Evolutionary conservation across 75 land plant genomes (phyloP), one percentile per base, ranked within the genome.

Genomic region (Picea sitchensis): DNA sequence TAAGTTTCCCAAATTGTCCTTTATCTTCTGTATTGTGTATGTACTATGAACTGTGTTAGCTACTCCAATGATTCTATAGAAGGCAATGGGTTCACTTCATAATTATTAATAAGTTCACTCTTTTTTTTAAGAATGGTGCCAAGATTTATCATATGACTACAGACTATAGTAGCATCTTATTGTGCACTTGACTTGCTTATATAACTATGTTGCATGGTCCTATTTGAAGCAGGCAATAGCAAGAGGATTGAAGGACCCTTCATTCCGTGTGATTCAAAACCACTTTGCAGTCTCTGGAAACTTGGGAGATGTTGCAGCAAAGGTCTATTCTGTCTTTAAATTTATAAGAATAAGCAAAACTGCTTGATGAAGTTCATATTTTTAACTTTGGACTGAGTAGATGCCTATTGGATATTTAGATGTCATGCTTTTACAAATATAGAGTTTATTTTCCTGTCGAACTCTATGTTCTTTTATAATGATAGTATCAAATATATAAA

Each of bases 281-380:
- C 99, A 98, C 89, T 98, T 98, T 90, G 93, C 99, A 44, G 74
- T 90, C 58, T 82, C 94, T 54, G 96, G 85, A 77, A 98, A 98
- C 86, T 87, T 98, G 69, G 99, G 99, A 76, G 99, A 98, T 54
- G 90, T 98, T 73, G 88, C 98, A 81, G 98, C 98, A 30, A 98
- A 98, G 93, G 99, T 91, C 85, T 59, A 47, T 23, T 76, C 59
- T 58, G 11, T 65, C 20, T 73, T 72, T 20, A 79, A 79, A 76
- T 54, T 57, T 8, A 21, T 31, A 23, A 31, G 47, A 31, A 14
- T 58, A 56, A 18, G 20, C 20, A 54, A 76, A 15, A 64, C 21
- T 3, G n/a, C 18, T 76, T 18, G 61, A 76, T 61, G 13, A 26
- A 64, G 17, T 58, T 63, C 31, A 31, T 64, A 3, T n/a, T 18